These are phyloP conservation scores for Xerophyta viscosa DNA, from an alignment of 106 monocot species.

Conservation along the genomic window DNA sequence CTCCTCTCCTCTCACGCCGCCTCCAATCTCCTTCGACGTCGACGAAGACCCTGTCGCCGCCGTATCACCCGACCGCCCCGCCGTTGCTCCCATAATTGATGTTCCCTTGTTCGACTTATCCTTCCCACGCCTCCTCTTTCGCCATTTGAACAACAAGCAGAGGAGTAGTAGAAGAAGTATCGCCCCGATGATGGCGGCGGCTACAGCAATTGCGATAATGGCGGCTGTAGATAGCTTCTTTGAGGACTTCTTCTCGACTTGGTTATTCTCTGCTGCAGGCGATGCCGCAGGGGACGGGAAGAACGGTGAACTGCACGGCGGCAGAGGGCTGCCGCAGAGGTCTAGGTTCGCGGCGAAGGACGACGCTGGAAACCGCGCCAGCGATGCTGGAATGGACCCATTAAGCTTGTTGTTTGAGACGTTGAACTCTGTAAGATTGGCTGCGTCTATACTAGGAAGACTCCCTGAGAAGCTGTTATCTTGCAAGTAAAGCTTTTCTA, in stretches of 20 bases:
- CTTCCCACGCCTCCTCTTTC: conserved; percentile 1
- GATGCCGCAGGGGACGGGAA: conserved; percentile 20
- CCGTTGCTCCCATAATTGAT: neutral
- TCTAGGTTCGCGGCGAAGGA: conserved; percentile 31
- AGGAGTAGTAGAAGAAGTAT: conserved; percentile 16
- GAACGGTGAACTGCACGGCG: conserved; percentile 20
- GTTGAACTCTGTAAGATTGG: conserved; percentile 13
- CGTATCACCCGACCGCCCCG: neutral
- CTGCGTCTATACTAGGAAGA: conserved; percentile 26
- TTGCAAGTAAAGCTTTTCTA: conserved; percentile 22
- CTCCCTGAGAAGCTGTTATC: conserved; percentile 26
- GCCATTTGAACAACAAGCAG: conserved; percentile 5
- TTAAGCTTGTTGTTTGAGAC: conserved; percentile 34
- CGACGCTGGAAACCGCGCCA: conserved; percentile 29
- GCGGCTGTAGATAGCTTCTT: conserved; percentile 32
- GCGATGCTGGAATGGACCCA: conserved; percentile 27
- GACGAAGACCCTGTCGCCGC: conserved; percentile 18
- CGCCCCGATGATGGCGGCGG: conserved; percentile 2
- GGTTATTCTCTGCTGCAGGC: conserved; percentile 1
- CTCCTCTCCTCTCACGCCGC: conserved; percentile 16
- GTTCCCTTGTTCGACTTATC: conserved; percentile 1
- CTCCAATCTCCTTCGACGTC: conserved; percentile 18
- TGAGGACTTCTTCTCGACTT: neutral
- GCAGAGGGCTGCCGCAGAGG: conserved; percentile 30
- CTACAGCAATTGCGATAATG: conserved; percentile 14